phyloP scores from a whole-genome alignment of 2,329 filamentous ascomycete species.

The Metarhizium guizhouense region DNA sequence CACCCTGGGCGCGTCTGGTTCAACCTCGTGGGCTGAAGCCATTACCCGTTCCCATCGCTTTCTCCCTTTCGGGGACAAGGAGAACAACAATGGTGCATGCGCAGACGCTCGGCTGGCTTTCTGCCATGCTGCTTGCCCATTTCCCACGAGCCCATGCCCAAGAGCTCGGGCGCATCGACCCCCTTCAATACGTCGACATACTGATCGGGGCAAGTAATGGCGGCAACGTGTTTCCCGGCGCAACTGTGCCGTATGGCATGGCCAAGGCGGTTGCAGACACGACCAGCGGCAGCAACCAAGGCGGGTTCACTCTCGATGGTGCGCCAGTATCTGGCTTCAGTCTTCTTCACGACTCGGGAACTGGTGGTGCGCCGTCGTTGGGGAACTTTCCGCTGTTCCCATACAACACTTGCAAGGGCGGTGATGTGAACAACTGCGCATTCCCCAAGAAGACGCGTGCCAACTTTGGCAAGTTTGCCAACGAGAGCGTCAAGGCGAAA shows the following conservation, averaged over 20 bases:
- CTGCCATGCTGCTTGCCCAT: not conserved
- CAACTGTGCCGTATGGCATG: constrained; percentile 37
- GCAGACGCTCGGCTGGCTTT: not conserved
- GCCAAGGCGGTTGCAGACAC: constrained; percentile 48
- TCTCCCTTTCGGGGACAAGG: not conserved
- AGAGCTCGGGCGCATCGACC: constrained; percentile 7
- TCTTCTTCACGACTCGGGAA: constrained; percentile 50
- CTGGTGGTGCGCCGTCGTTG: constrained; percentile 50
- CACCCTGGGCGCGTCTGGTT: not conserved
- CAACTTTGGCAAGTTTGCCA: constrained; percentile 34
- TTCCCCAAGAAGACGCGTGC: constrained; percentile 42
- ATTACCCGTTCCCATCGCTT: not conserved
- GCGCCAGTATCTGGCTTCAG: constrained; percentile 45
- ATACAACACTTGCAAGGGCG: constrained; percentile 50
- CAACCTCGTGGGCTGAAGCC: not conserved
- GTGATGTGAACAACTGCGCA: constrained; percentile 52
- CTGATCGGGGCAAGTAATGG: constrained; percentile 24
- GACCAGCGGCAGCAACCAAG: constrained; percentile 38
- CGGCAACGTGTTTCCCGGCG: constrained; percentile 36
- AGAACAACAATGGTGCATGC: not conserved
- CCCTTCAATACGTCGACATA: constrained; percentile 23
- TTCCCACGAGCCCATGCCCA: not conserved
- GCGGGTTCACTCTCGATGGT: constrained; percentile 45
- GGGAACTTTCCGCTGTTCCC: constrained; percentile 69
- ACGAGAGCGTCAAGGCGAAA: constrained; percentile 42